Evolutionary conservation across 2,329 filamentous ascomycete genomes (phyloP).

Genomic region (Ilyonectria sp.): DNA sequence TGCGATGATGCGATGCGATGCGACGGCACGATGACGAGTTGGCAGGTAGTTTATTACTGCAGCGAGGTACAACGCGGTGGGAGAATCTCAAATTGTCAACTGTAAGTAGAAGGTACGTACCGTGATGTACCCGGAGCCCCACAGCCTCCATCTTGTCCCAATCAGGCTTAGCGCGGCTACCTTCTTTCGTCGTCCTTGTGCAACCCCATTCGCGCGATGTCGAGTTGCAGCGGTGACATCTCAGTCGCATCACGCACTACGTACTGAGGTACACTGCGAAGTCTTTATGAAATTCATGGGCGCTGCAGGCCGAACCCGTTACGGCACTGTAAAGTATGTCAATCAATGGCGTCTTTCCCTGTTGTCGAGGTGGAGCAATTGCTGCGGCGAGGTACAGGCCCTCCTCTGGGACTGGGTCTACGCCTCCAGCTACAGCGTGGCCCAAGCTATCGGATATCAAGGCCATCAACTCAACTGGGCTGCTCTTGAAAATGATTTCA

Average conservation of each 20-base stretch:
- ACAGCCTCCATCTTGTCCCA: not conserved
- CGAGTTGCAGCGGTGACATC: not conserved
- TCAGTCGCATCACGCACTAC: not conserved
- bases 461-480: not conserved
- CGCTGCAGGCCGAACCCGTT: not conserved
- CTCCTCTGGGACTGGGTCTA: too few species aligned
- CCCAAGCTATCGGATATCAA: not conserved
- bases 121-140: not conserved
- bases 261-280: not conserved
- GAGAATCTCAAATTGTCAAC: too few species aligned
- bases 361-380: not conserved
- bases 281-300: not conserved
- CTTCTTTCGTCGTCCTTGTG: constrained; percentile 7
- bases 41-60: not conserved
- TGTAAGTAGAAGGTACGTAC: constrained; percentile 2
- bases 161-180: not conserved
- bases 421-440: not conserved
- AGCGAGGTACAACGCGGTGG: not conserved
- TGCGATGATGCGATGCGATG: not conserved
- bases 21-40: not conserved
- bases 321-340: not conserved
- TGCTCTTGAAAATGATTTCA: not conserved
- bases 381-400: not conserved
- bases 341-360: not conserved
- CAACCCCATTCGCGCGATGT: not conserved